Evolutionary conservation across 2,329 filamentous ascomycete genomes (phyloP), one percentile per base, ranked within the genome.

Genomic region (Verticillium zaregamsianum): DNA sequence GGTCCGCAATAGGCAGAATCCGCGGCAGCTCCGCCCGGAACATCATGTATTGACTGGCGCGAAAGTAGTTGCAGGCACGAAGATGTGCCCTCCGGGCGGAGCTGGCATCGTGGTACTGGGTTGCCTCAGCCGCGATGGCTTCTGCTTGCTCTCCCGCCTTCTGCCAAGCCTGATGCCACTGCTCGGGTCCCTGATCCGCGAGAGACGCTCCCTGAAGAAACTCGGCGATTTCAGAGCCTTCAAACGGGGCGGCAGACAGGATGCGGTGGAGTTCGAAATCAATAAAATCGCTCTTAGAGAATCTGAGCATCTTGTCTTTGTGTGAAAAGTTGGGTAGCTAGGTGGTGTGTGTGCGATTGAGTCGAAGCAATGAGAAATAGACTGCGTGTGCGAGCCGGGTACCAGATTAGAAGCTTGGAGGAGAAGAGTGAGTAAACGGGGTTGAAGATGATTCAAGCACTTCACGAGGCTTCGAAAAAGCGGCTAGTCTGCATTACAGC

Each of bases 201-300:
- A 81, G 77, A n/a, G n/a, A n/a, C n/a, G n/a, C n/a, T n/a, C n/a
- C n/a, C 35, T 72, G 62, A 11, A 81, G 71, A 14, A 67, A 71
- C 60, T 82, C 79, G 28, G 70, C 76, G 2, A 77, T 67, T 4
- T 81, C 78, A 59, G 68, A 68, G 0, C 79, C 79, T 3, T 71
- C 71, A 14, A 64, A 66, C 0, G 71, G 68, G 0, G 77, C 70
- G 2, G 66, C 75, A 55, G 72, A 74, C 5, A 81, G 72, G 25
- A 81, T 59, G 7, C 80, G 75, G 14, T 77, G 57, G 5, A 70
- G 66, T 64, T 81, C 79, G 63, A 81, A 81, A 64, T 80, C 68
- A 70, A 77, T 79, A 61, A 79, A 54, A 17, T 15, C 12, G 37
- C 37, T 40, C 6, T 40, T 40, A 6, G 37, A 17, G 37, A 40